Conservation (phyloP, 2,329 filamentous ascomycete species). For the Ophiostoma quercus region DNA sequence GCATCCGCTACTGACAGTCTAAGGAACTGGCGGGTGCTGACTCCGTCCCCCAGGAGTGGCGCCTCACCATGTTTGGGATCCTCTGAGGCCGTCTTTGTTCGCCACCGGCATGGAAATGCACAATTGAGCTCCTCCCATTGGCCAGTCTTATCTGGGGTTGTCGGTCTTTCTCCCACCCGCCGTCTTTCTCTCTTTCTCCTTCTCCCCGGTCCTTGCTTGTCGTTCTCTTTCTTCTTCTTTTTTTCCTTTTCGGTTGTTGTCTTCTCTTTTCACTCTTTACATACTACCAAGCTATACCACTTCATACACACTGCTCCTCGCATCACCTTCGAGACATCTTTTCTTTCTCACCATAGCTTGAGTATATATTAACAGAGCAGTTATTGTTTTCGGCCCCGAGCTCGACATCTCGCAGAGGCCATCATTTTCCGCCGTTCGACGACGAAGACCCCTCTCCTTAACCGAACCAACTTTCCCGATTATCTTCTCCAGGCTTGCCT, state of each 20-base stretch:
- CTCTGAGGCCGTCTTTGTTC: conserved; percentile 18
- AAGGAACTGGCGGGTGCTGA: background rate
- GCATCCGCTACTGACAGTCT: background rate
- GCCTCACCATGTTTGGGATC: background rate
- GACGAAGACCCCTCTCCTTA: conserved; percentile 13
- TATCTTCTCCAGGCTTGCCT: conserved; percentile 45
- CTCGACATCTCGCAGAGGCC: conserved; percentile 5
- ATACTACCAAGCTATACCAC: background rate
- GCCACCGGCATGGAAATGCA: conserved; percentile 17
- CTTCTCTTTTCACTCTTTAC: conserved; percentile 8
- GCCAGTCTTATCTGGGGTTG: conserved; percentile 12
- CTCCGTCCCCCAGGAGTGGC: background rate
- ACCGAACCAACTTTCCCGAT: background rate
- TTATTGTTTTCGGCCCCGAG: conserved; percentile 4
- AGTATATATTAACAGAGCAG: conserved; percentile 1
- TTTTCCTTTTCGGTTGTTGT: background rate
- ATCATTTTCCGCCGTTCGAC: conserved; percentile 3
- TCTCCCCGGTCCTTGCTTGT: background rate
- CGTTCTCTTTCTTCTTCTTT: background rate
- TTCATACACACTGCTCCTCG: background rate
- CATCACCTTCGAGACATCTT: background rate
- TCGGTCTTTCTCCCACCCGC: background rate
- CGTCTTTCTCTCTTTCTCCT: background rate
- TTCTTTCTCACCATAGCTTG: background rate
- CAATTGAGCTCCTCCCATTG: conserved; percentile 17